These are phyloP conservation scores for Rhizopus sp. DNA, from an alignment of 371 early-diverging fungal species.

Conservation along the genomic window DNA sequence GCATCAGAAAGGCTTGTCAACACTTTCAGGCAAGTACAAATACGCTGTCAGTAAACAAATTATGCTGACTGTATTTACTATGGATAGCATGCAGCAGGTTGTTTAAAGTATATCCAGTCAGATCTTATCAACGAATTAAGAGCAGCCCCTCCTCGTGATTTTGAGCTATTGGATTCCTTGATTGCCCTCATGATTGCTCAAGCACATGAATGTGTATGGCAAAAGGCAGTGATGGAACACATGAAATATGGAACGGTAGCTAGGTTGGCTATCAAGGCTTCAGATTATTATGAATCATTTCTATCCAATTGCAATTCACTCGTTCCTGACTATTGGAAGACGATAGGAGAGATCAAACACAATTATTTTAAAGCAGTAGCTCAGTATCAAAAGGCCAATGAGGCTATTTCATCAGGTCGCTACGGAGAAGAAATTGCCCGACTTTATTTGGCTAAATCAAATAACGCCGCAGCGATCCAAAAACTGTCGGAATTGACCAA, in stretches of 20 bases:
- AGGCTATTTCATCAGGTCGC: slow-evolving; percentile 66
- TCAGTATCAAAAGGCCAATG: slow-evolving; percentile 74
- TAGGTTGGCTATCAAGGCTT: slow-evolving; percentile 72
- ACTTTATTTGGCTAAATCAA: slow-evolving; percentile 58
- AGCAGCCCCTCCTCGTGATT: slow-evolving; percentile 58
- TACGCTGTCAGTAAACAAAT: not conserved
- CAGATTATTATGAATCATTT: slow-evolving; percentile 62
- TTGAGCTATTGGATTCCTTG: slow-evolving; percentile 65
- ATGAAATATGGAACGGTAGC: slow-evolving; percentile 78
- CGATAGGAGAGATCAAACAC: slow-evolving; percentile 68
- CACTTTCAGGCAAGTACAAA: slow-evolving; percentile 68
- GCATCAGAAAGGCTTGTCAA: slow-evolving; percentile 71
- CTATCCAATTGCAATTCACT: slow-evolving; percentile 48
- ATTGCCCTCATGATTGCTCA: slow-evolving; percentile 83
- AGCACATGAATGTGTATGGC: slow-evolving; percentile 90
- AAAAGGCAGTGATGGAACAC: slow-evolving; percentile 75
- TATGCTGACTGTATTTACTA: not conserved
- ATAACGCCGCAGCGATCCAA: slow-evolving; percentile 15
- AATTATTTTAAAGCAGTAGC: slow-evolving; percentile 75
- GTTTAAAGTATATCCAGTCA: slow-evolving; percentile 62
- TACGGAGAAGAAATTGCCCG: slow-evolving; percentile 88
- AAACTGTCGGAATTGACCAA: slow-evolving; percentile 19
- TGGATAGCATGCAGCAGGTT: slow-evolving; percentile 77
- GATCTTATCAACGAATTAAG: slow-evolving; percentile 61
- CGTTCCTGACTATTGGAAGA: slow-evolving; percentile 59